Evolutionary conservation across 495 filamentous ascomycete genomes (phyloP), one percentile per base, ranked within the genome.

Genomic region (Thermothielavioides terrestris): DNA sequence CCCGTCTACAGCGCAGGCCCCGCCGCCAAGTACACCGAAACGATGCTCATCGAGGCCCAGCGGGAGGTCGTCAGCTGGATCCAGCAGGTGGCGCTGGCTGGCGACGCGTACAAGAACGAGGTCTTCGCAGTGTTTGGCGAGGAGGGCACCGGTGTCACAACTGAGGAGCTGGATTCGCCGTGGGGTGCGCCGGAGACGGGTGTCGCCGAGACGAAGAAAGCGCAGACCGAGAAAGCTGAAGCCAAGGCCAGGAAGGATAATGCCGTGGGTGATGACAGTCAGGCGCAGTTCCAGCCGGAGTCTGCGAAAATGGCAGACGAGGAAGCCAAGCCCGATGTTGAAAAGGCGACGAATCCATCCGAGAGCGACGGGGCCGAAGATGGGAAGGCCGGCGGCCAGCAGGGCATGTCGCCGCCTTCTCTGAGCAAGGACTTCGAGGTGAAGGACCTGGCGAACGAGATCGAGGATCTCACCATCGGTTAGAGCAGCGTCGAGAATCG

Each of bases 1-100:
- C 70, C 72, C 0, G 60, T 65, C 22, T 73, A 67, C 63, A 73
- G 70, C 60, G 60, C 69, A 4, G 73, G 73, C 14, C 59, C 65
- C 30, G 47, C 61, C n/a, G n/a, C 20, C 52, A 26, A 12, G 30
- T 67, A n/a, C 39, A 55, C 55, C 21, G 75, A 79, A 57, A 49
- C 42, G 6, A 54, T 70, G 30, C 54, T 75, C 20, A 55, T 72
- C 26, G 58, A 62, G 22, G 62, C 61, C 1, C 59, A 65, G 18
- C 26, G 58, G 8, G 31, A 53, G 10, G 55, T 77, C 4, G 56
- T 77, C 15, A 60, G 64, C 35, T 74, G 70, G 73, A 56, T 77
- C 6, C 63, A 70, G 44, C 60, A 75, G 41, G 72, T 74, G 10
- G 68, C 70, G 5, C 31, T 64, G 22, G 52, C 38, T 4, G 57